Evolutionary conservation across 345 rosid genomes (phyloP).

Genomic region (Rhizophora apiculata): DNA sequence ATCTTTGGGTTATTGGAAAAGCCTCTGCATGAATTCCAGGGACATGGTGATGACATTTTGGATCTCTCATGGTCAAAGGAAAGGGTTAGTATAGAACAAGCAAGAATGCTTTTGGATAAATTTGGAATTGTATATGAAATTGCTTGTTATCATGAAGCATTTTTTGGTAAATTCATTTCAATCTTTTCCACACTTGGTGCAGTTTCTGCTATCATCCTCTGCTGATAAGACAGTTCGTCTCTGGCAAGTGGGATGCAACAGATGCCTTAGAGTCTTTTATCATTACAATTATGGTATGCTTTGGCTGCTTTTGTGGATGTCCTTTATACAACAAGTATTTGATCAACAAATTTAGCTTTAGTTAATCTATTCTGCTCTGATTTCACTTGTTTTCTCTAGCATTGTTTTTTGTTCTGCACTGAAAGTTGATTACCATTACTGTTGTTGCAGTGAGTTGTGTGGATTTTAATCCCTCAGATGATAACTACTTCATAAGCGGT

Average conservation of each 20-base stretch:
- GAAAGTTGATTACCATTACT: slow-evolving; percentile 1
- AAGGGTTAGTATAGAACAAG: slow-evolving; percentile 45
- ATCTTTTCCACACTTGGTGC: slow-evolving; percentile 21
- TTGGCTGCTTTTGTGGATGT: slow-evolving; percentile 5
- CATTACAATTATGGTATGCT: slow-evolving; percentile 29
- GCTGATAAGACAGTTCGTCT: slow-evolving; percentile 27
- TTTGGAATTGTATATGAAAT: neutral
- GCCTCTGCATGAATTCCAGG: slow-evolving; percentile 65
- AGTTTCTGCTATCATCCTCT: slow-evolving; percentile 29
- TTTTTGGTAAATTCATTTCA: neutral
- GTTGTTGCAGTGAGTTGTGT: slow-evolving; percentile 56
- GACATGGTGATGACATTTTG: slow-evolving; percentile 63
- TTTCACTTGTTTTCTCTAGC: neutral
- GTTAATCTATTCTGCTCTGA: neutral
- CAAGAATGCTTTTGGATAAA: neutral
- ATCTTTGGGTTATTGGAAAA: slow-evolving; percentile 55
- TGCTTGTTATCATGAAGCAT: neutral
- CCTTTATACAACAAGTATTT: neutral
- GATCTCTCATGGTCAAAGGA: slow-evolving; percentile 79
- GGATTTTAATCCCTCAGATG: slow-evolving; percentile 58
- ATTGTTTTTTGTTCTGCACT: slow-evolving; percentile 1
- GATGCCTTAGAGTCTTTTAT: slow-evolving; percentile 26
- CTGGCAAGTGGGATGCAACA: slow-evolving; percentile 30
- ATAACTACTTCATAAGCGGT: slow-evolving; percentile 60
- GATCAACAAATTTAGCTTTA: neutral